phyloP scores from a whole-genome alignment of 2,329 filamentous ascomycete species.

The Thermomyces lanuginosus region DNA sequence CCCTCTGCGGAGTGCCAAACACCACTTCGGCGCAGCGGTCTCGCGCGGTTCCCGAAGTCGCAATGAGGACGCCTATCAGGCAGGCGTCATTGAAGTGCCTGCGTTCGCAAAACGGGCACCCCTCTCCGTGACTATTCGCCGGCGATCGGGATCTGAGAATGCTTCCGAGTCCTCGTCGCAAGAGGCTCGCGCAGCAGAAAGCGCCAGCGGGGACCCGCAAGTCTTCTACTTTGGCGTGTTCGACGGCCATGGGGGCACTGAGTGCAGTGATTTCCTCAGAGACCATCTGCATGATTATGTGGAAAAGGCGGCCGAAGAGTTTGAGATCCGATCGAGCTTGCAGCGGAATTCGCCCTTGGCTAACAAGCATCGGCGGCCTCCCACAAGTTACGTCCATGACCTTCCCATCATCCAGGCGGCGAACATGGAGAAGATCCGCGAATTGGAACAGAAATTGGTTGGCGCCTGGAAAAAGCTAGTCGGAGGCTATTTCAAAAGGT shows the following conservation, averaged over 20 bases:
- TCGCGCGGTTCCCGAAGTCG: constrained; percentile 69
- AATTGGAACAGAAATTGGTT: constrained; percentile 56
- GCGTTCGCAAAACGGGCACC: constrained; percentile 78
- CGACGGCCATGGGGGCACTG: constrained; percentile 80
- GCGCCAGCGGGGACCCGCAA: constrained; percentile 74
- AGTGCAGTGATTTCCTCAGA: constrained; percentile 74
- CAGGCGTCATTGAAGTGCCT: constrained; percentile 81
- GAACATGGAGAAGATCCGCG: constrained; percentile 45
- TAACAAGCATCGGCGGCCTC: constrained; percentile 9
- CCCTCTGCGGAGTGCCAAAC: constrained; percentile 80
- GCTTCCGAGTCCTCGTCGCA: constrained; percentile 17
- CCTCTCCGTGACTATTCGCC: constrained; percentile 37
- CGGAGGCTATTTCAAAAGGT: constrained; percentile 86
- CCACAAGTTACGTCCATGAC: no score
- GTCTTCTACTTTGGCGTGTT: constrained; percentile 97
- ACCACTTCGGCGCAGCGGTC: constrained; percentile 74
- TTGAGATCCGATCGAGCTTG: constrained; percentile 64
- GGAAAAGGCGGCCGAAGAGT: constrained; percentile 59
- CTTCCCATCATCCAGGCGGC: constrained; percentile 36
- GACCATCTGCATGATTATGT: constrained; percentile 80
- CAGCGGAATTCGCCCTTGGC: constrained; percentile 18
- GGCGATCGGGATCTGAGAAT: constrained; percentile 15
- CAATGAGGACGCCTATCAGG: constrained; percentile 90
- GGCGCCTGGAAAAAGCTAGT: constrained; percentile 66
- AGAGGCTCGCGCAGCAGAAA: constrained; percentile 53